Evolutionary conservation across 805 yeast species (phyloP).

Genomic region (Suhomyces xylopsoci): DNA sequence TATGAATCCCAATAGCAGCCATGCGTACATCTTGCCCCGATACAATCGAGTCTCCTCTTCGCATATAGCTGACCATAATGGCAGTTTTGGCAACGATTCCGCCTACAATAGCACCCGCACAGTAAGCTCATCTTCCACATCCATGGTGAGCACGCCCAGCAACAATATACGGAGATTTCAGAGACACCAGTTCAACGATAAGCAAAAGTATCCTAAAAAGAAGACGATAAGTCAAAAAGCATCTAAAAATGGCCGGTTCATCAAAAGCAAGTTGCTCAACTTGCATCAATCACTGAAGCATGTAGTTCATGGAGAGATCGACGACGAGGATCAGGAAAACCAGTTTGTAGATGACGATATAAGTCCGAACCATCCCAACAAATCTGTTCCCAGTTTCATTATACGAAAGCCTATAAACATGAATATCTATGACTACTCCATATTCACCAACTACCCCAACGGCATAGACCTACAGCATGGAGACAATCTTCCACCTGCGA

Average conservation of each 20-base stretch:
- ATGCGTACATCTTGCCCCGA: conserved; percentile 5
- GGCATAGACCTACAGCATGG: conserved; percentile 15
- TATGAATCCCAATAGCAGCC: conserved; percentile 2
- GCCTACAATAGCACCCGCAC: conserved; percentile 26
- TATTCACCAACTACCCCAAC: conserved; percentile 24
- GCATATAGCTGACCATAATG: conserved; percentile 1
- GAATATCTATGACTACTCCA: conserved; percentile 36
- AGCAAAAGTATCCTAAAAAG: conserved; percentile 5
- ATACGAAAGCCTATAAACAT: conserved; percentile 31
- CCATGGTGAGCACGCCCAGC: conserved; percentile 42
- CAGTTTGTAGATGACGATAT: conserved; percentile 4
- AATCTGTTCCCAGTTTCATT: conserved; percentile 22
- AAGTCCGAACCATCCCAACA: conserved; percentile 16
- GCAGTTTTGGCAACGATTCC: conserved; percentile 4
- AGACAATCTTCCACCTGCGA: conserved; percentile 27
- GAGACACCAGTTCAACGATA: conserved; percentile 16
- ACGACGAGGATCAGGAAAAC: conserved; percentile 1
- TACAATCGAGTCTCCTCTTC: conserved; percentile 5
- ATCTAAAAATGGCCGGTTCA: conserved; percentile 25
- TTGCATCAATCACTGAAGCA: conserved; percentile 37
- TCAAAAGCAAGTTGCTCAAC: conserved; percentile 37
- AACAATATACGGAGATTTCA: conserved; percentile 36
- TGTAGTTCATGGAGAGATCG: conserved; percentile 1
- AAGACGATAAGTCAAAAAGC: conserved; percentile 9
- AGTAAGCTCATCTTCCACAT: conserved; percentile 35